Evolutionary conservation across 1,284 basidiomycete species (phyloP).

Genomic region (Hortiboletus rubellus): DNA sequence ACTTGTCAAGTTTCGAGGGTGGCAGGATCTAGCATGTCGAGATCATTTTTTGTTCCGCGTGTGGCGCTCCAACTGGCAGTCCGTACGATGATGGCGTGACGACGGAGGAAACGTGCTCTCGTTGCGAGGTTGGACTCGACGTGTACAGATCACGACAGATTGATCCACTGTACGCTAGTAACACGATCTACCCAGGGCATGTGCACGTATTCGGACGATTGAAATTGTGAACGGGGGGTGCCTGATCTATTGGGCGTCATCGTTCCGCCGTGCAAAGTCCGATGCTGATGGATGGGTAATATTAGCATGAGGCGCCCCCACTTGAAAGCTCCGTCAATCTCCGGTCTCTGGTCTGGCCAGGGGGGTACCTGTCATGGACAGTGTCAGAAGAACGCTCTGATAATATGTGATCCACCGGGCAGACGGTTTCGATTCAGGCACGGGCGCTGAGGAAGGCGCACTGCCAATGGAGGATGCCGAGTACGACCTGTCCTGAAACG

Average conservation of each 20-base stretch:
- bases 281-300: neutral
- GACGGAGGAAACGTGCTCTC: neutral
- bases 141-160: neutral
- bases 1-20: neutral
- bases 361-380: neutral
- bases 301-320: too few relatives aligned
- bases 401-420: neutral
- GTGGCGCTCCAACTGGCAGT: neutral
- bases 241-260: neutral
- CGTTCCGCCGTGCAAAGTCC: neutral
- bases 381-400: neutral
- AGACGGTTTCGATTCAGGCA: neutral
- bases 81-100: neutral
- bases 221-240: neutral
- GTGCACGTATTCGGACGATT: neutral
- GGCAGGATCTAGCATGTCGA: neutral
- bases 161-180: neutral
- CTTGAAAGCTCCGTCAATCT: neutral
- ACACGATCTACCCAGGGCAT: neutral
- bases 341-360: neutral
- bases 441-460: neutral
- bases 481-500: neutral
- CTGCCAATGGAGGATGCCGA: neutral
- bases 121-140: neutral
- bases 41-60: neutral